Percentiles rank a stretch among this genome's conserved stretches.
These are phyloP conservation scores for Cicer bijugum DNA, from an alignment of 306 rosid genomes.

Conservation along the genomic window DNA sequence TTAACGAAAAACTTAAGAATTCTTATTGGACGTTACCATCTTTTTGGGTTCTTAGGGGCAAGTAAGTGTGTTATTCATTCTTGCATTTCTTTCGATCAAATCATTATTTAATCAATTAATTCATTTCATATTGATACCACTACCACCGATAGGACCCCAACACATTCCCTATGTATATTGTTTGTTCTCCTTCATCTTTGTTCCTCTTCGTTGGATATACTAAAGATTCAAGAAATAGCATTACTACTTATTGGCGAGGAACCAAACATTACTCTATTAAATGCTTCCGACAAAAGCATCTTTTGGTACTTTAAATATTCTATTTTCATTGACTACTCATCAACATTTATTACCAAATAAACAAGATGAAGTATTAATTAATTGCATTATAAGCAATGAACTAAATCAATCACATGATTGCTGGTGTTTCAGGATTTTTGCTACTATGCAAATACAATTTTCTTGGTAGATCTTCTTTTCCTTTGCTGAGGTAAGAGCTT, in stretches of 20 bases:
- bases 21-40: slow-evolving; percentile 51
- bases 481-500: slow-evolving; percentile 83
- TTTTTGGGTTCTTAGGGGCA: slow-evolving; percentile 81
- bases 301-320: too few relatives aligned
- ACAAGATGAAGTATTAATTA: not conserved
- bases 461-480: slow-evolving; percentile 80
- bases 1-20: too few relatives aligned
- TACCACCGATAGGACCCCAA: slow-evolving; percentile 64
- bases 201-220: slow-evolving; percentile 95
- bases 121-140: slow-evolving; percentile 30
- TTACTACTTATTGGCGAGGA: slow-evolving; percentile 86
- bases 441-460: slow-evolving; percentile 90
- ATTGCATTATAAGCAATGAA: slow-evolving; percentile 10
- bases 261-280: not conserved
- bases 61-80: slow-evolving; percentile 58
- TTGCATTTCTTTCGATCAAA: not conserved
- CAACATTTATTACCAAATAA: not conserved
- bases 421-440: slow-evolving; percentile 75
- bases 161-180: slow-evolving; percentile 81
- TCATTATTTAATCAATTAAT: not conserved
- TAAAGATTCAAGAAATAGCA: slow-evolving; percentile 97
- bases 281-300: not conserved
- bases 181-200: slow-evolving; percentile 80
- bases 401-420: slow-evolving; percentile 41
- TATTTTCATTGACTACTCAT: too few relatives aligned